Evolutionary conservation across 768 basidiomycete species (phyloP), one percentile per base, ranked within the genome.

Genomic region (Cantharellus cinnabarinus): DNA sequence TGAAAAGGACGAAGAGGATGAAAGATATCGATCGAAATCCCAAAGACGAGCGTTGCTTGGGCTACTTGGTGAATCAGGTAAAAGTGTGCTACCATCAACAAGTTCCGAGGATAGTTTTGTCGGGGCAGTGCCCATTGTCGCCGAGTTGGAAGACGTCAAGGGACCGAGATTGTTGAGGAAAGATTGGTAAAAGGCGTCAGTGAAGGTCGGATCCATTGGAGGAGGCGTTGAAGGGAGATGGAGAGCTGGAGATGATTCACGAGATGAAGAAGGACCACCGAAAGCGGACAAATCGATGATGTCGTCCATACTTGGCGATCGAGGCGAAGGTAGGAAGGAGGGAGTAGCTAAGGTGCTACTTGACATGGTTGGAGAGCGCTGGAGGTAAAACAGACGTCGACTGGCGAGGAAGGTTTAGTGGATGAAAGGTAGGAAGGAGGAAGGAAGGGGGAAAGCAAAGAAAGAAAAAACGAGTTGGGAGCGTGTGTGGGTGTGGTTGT

Each of bases 181-280:
- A 68, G 72, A 58, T 65, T 67, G 68, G 50, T 67, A 60, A 58
- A 68, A 67, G 38, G 71, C 66, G 62, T 70, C 65, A 57, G 77
- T 66, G 62, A 78, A 75, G 67, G 74, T 71, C 66, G 66, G 76
- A 0, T 67, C 69, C 2, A 62, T 60, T 3, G 67, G 60, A 58
- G 42, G 65, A 29, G 65, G 50, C 42, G 42, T 37, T 62, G 58
- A 20, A 58, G 40, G 44, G 64, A 64, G 38, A 54, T 67, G 68
- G 58, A 71, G 65, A 44, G 77, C 70, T 57, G 61, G 64, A 34
- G 76, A 73, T 5, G 76, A 72, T 2, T 74, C 73, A 4, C 72
- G 73, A 4, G 74, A 73, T 41, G 72, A 69, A 0, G 75, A n/a
- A 51, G 29, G 14, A 48, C 52, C 41, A 15, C 55, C 55, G 20